Evolutionary conservation across 768 basidiomycete genomes (phyloP).

Genomic region (Suillus tomentosus): DNA sequence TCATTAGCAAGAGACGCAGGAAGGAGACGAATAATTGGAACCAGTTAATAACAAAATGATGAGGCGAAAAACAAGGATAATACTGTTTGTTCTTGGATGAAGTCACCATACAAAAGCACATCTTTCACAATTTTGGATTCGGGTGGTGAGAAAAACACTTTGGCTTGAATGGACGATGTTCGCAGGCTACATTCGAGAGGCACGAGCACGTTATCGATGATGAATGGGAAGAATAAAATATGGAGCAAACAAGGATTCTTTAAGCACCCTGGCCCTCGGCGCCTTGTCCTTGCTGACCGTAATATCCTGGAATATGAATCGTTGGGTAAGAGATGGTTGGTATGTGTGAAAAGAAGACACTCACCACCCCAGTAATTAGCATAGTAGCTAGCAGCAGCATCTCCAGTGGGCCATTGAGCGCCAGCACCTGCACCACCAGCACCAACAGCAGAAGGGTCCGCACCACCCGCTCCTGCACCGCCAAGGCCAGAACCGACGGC

Average conservation of each 20-base stretch:
- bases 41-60: constrained; percentile 23
- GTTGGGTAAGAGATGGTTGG: constrained; percentile 9
- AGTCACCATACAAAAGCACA: constrained; percentile 37
- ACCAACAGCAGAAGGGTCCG: constrained; percentile 50
- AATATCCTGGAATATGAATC: constrained; percentile 60
- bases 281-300: constrained; percentile 71
- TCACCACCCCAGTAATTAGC: constrained; percentile 84
- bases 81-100: constrained; percentile 28
- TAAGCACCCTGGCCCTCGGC: constrained; percentile 49
- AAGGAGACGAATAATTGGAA: constrained; percentile 13
- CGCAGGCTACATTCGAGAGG: constrained; percentile 37
- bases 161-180: constrained; percentile 21
- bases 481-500: constrained; percentile 57
- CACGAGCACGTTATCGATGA: constrained; percentile 25
- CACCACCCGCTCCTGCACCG: constrained; percentile 57
- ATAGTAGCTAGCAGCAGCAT: constrained; percentile 76
- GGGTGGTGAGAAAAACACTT: constrained; percentile 29
- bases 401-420: constrained; percentile 76
- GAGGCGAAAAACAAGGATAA: constrained; percentile 31
- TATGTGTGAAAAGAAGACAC: constrained; percentile 26
- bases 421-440: constrained; percentile 60
- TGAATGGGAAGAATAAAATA: constrained; percentile 26
- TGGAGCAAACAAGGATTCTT: constrained; percentile 27
- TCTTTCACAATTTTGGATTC: constrained; percentile 33
- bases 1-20: constrained; percentile 18